These are phyloP conservation scores for Cytospora mali DNA, from an alignment of 2,329 filamentous ascomycete genomes.

Conservation along the genomic window DNA sequence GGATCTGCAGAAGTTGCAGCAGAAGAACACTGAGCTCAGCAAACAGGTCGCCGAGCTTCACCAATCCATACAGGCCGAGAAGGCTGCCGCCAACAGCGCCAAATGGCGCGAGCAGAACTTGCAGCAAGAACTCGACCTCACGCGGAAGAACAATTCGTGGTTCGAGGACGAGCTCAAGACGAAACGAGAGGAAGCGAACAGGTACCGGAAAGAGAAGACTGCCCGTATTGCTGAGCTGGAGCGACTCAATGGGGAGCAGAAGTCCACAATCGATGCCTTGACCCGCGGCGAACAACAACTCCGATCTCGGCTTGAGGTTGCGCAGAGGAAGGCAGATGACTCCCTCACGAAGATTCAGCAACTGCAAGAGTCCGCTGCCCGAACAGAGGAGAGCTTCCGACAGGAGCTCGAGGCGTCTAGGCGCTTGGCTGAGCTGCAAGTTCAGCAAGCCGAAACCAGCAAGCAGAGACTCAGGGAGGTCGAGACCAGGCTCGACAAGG, in stretches of 20 bases:
- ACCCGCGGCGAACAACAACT: conserved; percentile 80
- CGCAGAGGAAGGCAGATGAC: conserved; percentile 86
- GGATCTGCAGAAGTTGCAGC: conserved; percentile 85
- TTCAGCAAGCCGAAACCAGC: conserved; percentile 73
- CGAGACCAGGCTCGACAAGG: conserved; percentile 62
- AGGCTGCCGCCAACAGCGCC: conserved; percentile 76
- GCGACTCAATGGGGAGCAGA: conserved; percentile 83
- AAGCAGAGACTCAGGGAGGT: conserved; percentile 71
- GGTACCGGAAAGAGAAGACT: conserved; percentile 93
- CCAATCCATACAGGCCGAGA: conserved; percentile 79
- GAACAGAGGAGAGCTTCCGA: conserved; percentile 83
- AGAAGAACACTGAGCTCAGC: conserved; percentile 81
- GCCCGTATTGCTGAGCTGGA: conserved; percentile 86
- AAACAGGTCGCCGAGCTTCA: conserved; percentile 82
- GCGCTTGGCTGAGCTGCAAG: conserved; percentile 79
- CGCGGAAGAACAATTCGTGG: conserved; percentile 91
- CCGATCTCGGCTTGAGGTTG: conserved; percentile 77
- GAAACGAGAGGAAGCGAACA: conserved; percentile 82
- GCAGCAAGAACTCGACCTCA: conserved; percentile 85
- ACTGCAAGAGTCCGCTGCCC: conserved; percentile 78
- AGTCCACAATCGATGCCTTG: conserved; percentile 73
- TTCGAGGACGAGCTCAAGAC: conserved; percentile 89
- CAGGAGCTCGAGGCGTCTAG: conserved; percentile 82
- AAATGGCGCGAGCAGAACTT: conserved; percentile 90
- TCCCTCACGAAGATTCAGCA: conserved; percentile 80